A percentile compares a stretch with the other conserved stretches of the same genome.
Conservation (phyloP, 2,329 filamentous ascomycete genomes). For the Aspergillus sp. region DNA sequence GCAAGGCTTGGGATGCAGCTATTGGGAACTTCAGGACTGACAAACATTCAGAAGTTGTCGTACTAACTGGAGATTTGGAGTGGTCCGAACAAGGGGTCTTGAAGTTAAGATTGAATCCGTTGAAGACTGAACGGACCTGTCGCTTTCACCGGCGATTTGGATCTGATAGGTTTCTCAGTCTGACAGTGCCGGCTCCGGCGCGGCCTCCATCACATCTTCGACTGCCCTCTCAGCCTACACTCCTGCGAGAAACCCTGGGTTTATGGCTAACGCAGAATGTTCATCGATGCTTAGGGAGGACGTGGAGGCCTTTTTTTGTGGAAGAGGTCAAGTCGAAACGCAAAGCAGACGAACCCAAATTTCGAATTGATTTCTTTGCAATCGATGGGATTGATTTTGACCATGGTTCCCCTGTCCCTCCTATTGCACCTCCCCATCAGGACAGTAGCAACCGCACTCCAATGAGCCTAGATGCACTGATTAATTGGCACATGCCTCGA, state of each 20-base stretch:
- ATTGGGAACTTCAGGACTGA: constrained; percentile 34
- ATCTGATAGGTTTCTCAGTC: constrained; percentile 48
- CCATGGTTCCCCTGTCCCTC: constrained; percentile 9
- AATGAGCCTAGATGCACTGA: constrained; percentile 43
- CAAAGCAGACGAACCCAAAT: constrained; percentile 32
- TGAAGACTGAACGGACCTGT: constrained; percentile 46
- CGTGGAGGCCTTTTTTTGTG: constrained; percentile 49
- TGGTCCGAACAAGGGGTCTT: constrained; percentile 42
- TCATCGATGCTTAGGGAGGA: constrained; percentile 45
- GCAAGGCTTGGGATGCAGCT: constrained; percentile 39
- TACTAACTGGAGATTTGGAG: constrained; percentile 44
- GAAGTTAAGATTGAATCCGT: constrained; percentile 43
- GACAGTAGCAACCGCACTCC: constrained; percentile 32
- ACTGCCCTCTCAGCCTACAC: constrained; percentile 23
- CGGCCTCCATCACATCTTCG: constrained; percentile 31
- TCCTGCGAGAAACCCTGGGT: constrained; percentile 38
- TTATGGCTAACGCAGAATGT: constrained; percentile 44
- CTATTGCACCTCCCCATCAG: constrained; percentile 28
- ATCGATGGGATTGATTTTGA: constrained; percentile 46
- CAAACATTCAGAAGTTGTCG: constrained; percentile 40
- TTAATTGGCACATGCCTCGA: constrained; percentile 50
- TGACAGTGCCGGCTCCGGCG: constrained; percentile 39
- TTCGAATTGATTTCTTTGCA: constrained; percentile 48
- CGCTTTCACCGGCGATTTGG: constrained; percentile 51
- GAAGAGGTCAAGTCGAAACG: constrained; percentile 41